Conservation (phyloP, 106 monocot genomes). For the Chionographis japonica region DNA sequence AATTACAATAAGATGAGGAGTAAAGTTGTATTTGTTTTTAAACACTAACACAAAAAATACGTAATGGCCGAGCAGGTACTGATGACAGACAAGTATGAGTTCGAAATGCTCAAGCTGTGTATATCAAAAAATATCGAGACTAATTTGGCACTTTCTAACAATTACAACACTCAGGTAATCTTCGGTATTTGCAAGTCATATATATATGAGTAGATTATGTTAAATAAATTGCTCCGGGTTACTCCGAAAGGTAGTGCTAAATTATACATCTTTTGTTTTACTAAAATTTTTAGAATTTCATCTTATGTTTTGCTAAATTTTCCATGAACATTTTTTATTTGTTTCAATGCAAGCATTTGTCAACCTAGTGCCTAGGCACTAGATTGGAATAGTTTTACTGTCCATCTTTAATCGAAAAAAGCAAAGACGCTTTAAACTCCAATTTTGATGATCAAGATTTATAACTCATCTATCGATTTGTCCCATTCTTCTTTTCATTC, state of each 20-base stretch:
- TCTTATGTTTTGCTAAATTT: too few species aligned
- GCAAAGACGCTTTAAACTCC: too few species aligned
- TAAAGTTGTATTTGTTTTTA: neutral
- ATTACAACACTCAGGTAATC: conserved; percentile 39
- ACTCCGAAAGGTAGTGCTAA: neutral
- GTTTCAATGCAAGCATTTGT: too few species aligned
- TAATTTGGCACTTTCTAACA: conserved; percentile 37
- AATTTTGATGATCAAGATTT: too few species aligned
- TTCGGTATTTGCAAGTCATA: neutral
- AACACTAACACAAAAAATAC: neutral
- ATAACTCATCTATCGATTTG: too few species aligned
- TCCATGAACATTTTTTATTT: too few species aligned
- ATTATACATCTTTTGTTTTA: too few species aligned
- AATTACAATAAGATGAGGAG: neutral
- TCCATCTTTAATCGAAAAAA: too few species aligned
- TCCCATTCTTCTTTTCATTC: too few species aligned
- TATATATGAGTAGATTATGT: neutral
- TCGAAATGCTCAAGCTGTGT: conserved; percentile 42
- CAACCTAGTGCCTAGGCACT: too few species aligned
- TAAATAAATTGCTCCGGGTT: neutral
- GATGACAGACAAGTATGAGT: conserved; percentile 49
- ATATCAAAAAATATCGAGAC: conserved; percentile 19
- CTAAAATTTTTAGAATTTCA: too few species aligned
- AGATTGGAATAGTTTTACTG: too few species aligned
- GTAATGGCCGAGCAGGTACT: conserved; percentile 46